Evolutionary conservation across 352 stramenopile species (phyloP).

Genomic region (Phytophthora citricola): DNA sequence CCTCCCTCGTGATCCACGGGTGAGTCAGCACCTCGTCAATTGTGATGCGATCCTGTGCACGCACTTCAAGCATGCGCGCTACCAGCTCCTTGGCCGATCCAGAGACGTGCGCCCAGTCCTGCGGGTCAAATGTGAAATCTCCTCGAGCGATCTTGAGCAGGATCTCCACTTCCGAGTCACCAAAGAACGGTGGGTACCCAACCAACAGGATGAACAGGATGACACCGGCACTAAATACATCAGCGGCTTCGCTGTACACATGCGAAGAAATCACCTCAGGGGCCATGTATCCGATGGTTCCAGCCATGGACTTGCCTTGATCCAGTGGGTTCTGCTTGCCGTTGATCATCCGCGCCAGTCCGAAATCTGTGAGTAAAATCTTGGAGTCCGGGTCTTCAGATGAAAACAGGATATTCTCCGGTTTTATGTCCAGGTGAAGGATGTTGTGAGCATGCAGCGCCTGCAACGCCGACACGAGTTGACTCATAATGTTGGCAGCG

Average conservation of each 20-base stretch:
- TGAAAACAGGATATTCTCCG: slow-evolving; percentile 81
- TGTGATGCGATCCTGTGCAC: slow-evolving; percentile 75
- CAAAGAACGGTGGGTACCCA: slow-evolving; percentile 78
- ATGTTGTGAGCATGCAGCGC: slow-evolving; percentile 81
- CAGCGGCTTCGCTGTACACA: slow-evolving; percentile 67
- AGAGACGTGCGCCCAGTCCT: slow-evolving; percentile 70
- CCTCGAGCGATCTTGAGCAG: slow-evolving; percentile 79
- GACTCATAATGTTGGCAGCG: slow-evolving; percentile 66
- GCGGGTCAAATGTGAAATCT: slow-evolving; percentile 72
- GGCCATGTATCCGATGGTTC: slow-evolving; percentile 83
- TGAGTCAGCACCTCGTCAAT: slow-evolving; percentile 69
- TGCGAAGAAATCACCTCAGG: slow-evolving; percentile 77
- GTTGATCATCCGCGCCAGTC: slow-evolving; percentile 77
- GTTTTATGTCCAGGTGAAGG: slow-evolving; percentile 81
- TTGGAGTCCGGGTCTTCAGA: slow-evolving; percentile 53
- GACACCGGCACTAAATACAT: slow-evolving; percentile 84
- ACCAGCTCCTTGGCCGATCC: slow-evolving; percentile 70
- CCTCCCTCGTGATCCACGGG: slow-evolving; percentile 59
- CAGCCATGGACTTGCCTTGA: slow-evolving; percentile 70
- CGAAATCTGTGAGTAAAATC: slow-evolving; percentile 83
- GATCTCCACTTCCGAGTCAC: slow-evolving; percentile 79
- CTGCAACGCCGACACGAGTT: slow-evolving; percentile 70
- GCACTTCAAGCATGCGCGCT: slow-evolving; percentile 73
- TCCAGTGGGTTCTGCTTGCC: slow-evolving; percentile 71
- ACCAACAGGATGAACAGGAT: slow-evolving; percentile 85